These are phyloP conservation scores for Rhodamnia argentea DNA, from an alignment of 345 rosid species.

Conservation along the genomic window DNA sequence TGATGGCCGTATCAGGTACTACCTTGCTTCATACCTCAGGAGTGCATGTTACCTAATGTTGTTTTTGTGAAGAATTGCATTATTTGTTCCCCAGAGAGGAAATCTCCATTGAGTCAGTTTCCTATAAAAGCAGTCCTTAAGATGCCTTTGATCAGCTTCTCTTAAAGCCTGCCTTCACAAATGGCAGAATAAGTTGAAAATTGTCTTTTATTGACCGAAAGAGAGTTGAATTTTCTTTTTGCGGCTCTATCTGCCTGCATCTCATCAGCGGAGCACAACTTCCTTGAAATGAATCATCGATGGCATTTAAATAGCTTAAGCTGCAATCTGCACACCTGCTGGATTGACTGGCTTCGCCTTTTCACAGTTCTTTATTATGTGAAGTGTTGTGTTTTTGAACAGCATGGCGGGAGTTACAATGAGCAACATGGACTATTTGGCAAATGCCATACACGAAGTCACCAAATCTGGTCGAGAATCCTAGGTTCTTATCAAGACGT, in stretches of 20 bases:
- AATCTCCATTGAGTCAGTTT: not conserved
- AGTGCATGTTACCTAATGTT: not conserved
- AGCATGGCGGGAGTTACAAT: constrained; percentile 95
- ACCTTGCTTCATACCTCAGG: not conserved
- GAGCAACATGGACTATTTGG: constrained; percentile 71
- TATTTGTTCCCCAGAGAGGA: not conserved
- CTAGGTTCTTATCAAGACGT: not conserved
- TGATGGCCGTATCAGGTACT: constrained; percentile 83
- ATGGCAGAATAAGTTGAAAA: not conserved
- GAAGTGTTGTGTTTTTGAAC: not conserved
- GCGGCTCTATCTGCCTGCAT: not conserved
- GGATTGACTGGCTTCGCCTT: not conserved
- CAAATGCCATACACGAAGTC: constrained; percentile 78
- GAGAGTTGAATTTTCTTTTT: not conserved
- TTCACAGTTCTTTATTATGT: not conserved
- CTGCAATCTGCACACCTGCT: not conserved
- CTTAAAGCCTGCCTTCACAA: not conserved
- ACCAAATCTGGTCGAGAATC: constrained; percentile 28
- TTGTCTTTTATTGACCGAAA: not conserved
- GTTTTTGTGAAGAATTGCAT: not conserved
- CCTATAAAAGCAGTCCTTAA: not conserved
- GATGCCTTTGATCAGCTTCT: not conserved
- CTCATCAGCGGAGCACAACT: not conserved
- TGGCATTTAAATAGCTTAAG: not conserved
- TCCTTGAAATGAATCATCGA: not conserved